phyloP scores from a whole-genome alignment of 2,329 filamentous ascomycete species.

The Hypoxylon sp. region DNA sequence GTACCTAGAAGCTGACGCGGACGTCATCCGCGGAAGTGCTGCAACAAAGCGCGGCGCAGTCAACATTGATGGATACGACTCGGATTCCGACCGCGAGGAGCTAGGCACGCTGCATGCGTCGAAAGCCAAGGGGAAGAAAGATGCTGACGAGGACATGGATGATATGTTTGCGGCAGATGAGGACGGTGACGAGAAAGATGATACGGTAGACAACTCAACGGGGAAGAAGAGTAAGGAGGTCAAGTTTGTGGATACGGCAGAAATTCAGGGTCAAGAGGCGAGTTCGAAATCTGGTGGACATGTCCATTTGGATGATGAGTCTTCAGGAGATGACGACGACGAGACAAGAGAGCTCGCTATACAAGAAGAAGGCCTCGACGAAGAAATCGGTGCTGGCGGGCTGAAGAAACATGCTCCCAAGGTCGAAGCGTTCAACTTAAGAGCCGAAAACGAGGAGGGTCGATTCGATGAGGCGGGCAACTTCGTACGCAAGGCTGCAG shows the following conservation, averaged over 20 bases:
- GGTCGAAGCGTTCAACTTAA: constrained; percentile 96
- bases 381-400: constrained; percentile 88
- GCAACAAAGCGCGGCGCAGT: constrained; percentile 91
- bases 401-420: constrained; percentile 94
- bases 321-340: constrained; percentile 66
- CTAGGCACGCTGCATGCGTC: constrained; percentile 46
- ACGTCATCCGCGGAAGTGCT: constrained; percentile 84
- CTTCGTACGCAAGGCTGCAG: constrained; percentile 85
- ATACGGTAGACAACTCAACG: constrained; percentile 56
- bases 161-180: constrained; percentile 87
- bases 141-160: constrained; percentile 72
- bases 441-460: constrained; percentile 88
- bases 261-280: constrained; percentile 82
- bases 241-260: constrained; percentile 63
- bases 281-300: constrained; percentile 78
- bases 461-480: constrained; percentile 91
- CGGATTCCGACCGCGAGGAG: constrained; percentile 86
- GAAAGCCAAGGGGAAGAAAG: constrained; percentile 41
- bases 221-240: constrained; percentile 71
- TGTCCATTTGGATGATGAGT: constrained; percentile 67
- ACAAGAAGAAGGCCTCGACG: constrained; percentile 79
- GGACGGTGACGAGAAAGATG: constrained; percentile 63
- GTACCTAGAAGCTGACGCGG: constrained; percentile 87
- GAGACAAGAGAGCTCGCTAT: constrained; percentile 79
- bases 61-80: constrained; percentile 96